Percentiles rank a stretch among this genome's conserved stretches.
These are phyloP conservation scores for Dillenia turbinata DNA, from an alignment of 164 flowering plant species.

Conservation along the genomic window DNA sequence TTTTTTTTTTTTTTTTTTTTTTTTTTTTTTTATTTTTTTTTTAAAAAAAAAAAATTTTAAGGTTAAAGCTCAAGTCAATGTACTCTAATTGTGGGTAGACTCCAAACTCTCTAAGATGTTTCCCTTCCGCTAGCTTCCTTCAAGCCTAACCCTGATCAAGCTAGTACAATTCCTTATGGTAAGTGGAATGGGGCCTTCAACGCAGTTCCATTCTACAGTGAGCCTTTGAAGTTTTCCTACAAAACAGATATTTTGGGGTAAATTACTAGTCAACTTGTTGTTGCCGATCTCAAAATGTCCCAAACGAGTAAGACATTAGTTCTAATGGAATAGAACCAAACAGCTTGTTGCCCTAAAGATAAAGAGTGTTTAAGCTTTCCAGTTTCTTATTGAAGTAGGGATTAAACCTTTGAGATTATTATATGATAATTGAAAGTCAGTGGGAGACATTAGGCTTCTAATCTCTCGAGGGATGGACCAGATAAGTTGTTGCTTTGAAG, in stretches of 20 bases:
- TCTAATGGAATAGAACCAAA: too few relatives aligned
- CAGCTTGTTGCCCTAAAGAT: too few relatives aligned
- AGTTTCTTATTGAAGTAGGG: background rate
- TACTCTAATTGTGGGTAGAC: conserved; percentile 1
- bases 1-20: too few relatives aligned
- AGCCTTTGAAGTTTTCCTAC: background rate
- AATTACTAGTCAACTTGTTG: conserved; percentile 1
- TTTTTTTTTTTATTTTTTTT: too few relatives aligned
- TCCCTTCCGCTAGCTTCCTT: background rate
- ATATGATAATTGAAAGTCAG: too few relatives aligned
- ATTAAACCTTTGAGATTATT: too few relatives aligned
- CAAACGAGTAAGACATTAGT: background rate
- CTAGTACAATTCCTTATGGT: conserved; percentile 6
- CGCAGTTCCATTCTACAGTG: background rate
- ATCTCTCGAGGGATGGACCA: too few relatives aligned
- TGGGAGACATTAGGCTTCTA: too few relatives aligned
- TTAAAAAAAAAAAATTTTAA: too few relatives aligned
- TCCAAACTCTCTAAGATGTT: background rate
- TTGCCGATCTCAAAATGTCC: background rate
- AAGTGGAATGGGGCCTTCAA: conserved; percentile 1
- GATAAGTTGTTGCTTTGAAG: too few relatives aligned
- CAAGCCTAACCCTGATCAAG: conserved; percentile 1
- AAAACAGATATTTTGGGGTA: conserved; percentile 2
- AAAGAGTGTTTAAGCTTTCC: background rate
- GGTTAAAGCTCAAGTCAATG: background rate